Base-by-base conservation (phyloP, 139 green algal species). In the Chlorella sp. region DNA sequence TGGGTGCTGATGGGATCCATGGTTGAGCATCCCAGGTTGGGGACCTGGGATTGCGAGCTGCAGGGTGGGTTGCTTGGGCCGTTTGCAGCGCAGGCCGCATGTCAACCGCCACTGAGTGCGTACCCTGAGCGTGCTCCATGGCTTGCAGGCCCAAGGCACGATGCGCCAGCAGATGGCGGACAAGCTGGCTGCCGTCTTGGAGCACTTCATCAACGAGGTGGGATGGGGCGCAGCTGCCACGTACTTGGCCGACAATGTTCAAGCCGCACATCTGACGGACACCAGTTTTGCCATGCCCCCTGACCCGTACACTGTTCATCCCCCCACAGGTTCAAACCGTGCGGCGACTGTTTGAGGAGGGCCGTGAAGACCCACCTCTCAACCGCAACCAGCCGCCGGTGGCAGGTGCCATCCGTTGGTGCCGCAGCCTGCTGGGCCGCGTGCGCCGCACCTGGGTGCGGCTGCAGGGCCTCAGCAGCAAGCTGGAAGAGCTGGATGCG, bases 131-230 rank as follows among this genome's bases (percentile, higher is more conserved):
- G 1, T 73, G 65, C 65, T 9, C 65, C 1, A 44, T n/a, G n/a
- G n/a, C 11, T 24, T 83, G 48, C 81, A 85, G 88, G 92, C 84
- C 54, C 90, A 95, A 73, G 95, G 94, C 40, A 93, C 92, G 14
- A 96, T 98, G 79, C 93, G 96, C 85, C 92, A 96, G 88, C 94
- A 98, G 90, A 95, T 99, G 89, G 92, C 95, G 77, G 94, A 92
- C 87, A 99, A 98, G 89, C 88, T 96, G 67, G 94, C 92, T 1
- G 95, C 97, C 85, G 96, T 98, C 40, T 74, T 99, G 79, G 92
- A 95, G 82, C 95, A 98, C 88, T 97, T 97, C 84, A 87, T 90
- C 17, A 82, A 91, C 13, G 96, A 98, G 91, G 94, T 68, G 22
- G 0, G 77, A 3, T 26, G 2, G 73, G 73, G 34, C 4, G 58